Conservation (phyloP, 2,329 filamentous ascomycete genomes). For the Plectosphaerella plurivora region DNA sequence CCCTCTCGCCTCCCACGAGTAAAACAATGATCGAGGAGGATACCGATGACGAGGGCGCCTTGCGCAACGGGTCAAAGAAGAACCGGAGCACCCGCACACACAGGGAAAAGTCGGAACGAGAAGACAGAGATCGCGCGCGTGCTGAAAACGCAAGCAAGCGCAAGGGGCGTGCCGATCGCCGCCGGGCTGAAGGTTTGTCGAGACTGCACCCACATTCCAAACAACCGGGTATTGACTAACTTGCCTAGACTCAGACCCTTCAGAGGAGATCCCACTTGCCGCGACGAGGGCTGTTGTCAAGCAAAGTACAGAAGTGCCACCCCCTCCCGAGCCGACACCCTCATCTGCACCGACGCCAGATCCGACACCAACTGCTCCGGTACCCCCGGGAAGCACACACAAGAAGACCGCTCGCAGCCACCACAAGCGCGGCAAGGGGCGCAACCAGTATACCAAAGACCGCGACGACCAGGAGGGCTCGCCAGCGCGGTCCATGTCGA, state of each 20-base stretch:
- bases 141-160: constrained; percentile 74
- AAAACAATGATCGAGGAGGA: constrained; percentile 50
- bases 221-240: constrained; percentile 27
- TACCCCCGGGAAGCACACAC: constrained; percentile 39
- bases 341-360: constrained; percentile 32
- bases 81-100: constrained; percentile 56
- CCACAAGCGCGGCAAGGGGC: constrained; percentile 65
- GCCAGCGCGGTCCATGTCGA: constrained; percentile 52
- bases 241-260: constrained; percentile 63
- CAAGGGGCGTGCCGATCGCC: constrained; percentile 75
- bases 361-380: constrained; percentile 35
- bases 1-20: constrained; percentile 55
- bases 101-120: constrained; percentile 60
- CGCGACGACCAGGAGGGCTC: constrained; percentile 59
- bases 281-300: constrained; percentile 20
- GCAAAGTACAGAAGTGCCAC: constrained; percentile 20
- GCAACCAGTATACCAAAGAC: constrained; percentile 81
- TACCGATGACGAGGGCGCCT: constrained; percentile 64
- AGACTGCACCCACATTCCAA: constrained; percentile 8
- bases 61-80: constrained; percentile 49
- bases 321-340: constrained; percentile 25
- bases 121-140: constrained; percentile 70
- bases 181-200: constrained; percentile 71
- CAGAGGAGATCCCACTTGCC: constrained; percentile 60
- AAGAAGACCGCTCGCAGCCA: constrained; percentile 61